phyloP scores from a whole-genome alignment of 495 filamentous ascomycete genomes.

The Parathielavia appendiculata region DNA sequence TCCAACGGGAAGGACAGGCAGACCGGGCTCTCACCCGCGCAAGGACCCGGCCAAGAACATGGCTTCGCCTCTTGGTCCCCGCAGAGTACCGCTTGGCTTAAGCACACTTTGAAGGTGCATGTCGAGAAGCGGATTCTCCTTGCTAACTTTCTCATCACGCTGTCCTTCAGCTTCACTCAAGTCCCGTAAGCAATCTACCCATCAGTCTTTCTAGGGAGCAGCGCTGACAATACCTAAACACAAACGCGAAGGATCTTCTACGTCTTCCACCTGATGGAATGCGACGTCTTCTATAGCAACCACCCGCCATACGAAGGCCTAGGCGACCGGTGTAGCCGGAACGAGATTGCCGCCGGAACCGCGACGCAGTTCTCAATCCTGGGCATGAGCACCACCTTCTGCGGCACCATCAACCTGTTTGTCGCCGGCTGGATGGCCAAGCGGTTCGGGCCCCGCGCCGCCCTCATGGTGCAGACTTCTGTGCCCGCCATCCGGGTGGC shows the following conservation, averaged over 20 bases:
- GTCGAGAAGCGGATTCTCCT: conserved; percentile 45
- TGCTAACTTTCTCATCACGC: conserved; percentile 50
- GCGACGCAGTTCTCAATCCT: conserved; percentile 49
- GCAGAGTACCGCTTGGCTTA: not conserved
- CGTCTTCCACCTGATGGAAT: conserved; percentile 55
- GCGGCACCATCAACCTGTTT: conserved; percentile 52
- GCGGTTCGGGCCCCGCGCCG: conserved; percentile 46
- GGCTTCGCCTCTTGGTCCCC: not conserved
- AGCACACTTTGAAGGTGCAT: not conserved
- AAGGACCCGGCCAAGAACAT: not conserved
- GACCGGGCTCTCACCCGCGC: too few relatives aligned
- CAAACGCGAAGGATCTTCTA: conserved; percentile 47
- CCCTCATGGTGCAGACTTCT: conserved; percentile 48
- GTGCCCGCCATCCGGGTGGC: conserved; percentile 49
- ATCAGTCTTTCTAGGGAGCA: not conserved
- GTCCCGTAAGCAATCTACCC: conserved; percentile 41
- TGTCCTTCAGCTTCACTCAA: conserved; percentile 55
- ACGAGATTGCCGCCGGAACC: conserved; percentile 52
- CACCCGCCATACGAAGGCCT: conserved; percentile 35
- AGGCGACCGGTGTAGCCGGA: conserved; percentile 43
- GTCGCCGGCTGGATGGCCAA: conserved; percentile 55
- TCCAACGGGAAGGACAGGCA: not conserved
- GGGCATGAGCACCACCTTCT: conserved; percentile 46
- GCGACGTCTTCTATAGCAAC: conserved; percentile 50
- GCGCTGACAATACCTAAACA: not conserved